Evolutionary conservation across 2,329 filamentous ascomycete genomes (phyloP), one percentile per base, ranked within the genome.

Genomic region (Trichophyton rubrum): DNA sequence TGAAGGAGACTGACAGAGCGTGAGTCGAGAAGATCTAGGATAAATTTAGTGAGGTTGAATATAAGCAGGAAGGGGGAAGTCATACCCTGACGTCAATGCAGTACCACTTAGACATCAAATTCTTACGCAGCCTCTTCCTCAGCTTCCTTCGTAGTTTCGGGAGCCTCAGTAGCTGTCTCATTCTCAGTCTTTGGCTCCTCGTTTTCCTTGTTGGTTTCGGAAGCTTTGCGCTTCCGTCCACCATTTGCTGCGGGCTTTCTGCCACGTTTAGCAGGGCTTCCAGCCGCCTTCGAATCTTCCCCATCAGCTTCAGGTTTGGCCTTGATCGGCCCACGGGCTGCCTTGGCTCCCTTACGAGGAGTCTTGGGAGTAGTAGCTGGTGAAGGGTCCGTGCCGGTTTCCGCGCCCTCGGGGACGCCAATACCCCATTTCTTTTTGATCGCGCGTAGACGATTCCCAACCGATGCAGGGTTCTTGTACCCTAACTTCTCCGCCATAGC

Each of bases 391-490:
- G 27, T 7, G 4, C 59, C 51, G 11, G 58, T 35, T 38, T 22
- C 47, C 13, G 35, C 45, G 8, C 45, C 33, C 41, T 55, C 60
- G 7, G 9, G 22, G 15, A 9, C 27, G 3, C 47, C 49, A 9
- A 60, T 51, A 17, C 55, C 58, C 49, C 68, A 67, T 15, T 66
- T 65, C 56, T 70, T 70, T 20, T 66, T 64, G 8, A 73, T 33
- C 1, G 56, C 24, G 20, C 67, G 62, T 33, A 69, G 66, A 11
- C 70, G 66, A 57, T 72, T 73, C 1, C 62, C 66, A 5, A 67
- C 67, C 0, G 68, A 71, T 5, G 56, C 61, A 11, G 65, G 60
- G 58, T 72, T 72, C 58, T 59, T 66, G 59, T 72, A 72, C 0
- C 63, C 64, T 6, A 73, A 40, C 0, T 64, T 63, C 8, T 60